Evolutionary conservation across 768 basidiomycete species (phyloP).

Genomic region (Tylopilus plumbeoviolaceoides): DNA sequence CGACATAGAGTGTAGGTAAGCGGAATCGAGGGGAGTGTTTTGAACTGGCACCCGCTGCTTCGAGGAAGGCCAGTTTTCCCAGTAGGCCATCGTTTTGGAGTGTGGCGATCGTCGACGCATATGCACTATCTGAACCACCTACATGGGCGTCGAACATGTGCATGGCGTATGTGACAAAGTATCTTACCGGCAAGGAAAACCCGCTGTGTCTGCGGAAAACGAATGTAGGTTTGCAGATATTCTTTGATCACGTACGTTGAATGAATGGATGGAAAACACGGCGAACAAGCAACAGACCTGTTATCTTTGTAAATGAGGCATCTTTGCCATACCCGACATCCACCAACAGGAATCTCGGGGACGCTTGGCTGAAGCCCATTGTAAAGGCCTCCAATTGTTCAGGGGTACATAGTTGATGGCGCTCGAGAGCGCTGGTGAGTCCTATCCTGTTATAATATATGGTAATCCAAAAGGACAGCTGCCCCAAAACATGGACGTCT

Average conservation of each 20-base stretch:
- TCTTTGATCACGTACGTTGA: conserved; percentile 38
- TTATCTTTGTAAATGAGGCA: conserved; percentile 61
- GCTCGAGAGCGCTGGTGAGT: conserved; percentile 47
- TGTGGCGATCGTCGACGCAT: conserved; percentile 50
- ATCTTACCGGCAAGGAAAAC: conserved; percentile 67
- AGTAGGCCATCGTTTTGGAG: conserved; percentile 60
- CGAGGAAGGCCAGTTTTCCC: conserved; percentile 63
- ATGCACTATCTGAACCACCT: conserved; percentile 58
- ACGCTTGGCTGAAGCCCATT: conserved; percentile 68
- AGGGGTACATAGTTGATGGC: conserved; percentile 51
- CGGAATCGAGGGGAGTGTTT: conserved; percentile 44
- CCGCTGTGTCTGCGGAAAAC: conserved; percentile 70
- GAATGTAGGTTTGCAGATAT: conserved; percentile 64
- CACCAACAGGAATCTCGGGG: conserved; percentile 64
- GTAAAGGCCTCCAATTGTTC: conserved; percentile 72
- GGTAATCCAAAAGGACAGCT: conserved; percentile 73
- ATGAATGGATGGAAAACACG: not conserved
- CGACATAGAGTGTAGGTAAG: conserved; percentile 51
- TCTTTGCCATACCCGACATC: conserved; percentile 68
- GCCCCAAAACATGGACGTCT: conserved; percentile 55
- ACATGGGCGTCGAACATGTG: conserved; percentile 2
- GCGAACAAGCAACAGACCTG: conserved; percentile 41
- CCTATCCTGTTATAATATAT: conserved; percentile 65
- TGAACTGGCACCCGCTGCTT: conserved; percentile 42
- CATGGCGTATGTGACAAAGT: not conserved